Base-by-base conservation (phyloP, 352 stramenopile genomes). In the Pythium folliculosum region DNA sequence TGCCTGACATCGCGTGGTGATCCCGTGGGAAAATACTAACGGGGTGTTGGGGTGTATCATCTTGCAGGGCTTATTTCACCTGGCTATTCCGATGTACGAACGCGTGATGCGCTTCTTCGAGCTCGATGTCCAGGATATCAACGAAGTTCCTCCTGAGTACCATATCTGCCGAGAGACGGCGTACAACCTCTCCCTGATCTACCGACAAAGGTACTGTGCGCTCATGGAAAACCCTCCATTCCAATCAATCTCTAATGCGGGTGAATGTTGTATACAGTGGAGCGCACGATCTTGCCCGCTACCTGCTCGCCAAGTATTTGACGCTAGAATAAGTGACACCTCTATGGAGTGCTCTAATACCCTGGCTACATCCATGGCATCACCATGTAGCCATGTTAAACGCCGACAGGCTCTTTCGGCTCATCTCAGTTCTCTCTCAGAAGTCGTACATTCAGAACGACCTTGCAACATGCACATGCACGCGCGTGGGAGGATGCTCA, bases 131-230 rank as follows among this genome's bases (percentile, higher is more conserved):
- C 67, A 77, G 23, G 71, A 86, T 21, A 53, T 77, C 9, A 72
- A 65, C 3, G 70, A 89, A 10, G 72, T 92, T 21, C 81, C 83
- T 1, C 60, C 65, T 2, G 81, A 93, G 69, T 94, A 92, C 53
- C 73, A 84, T 50, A 75, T 96, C 16, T 94, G 81, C 58, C 78
- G 83, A 22, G 88, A 96, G 69, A 92, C 88, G 9, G 88, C 88
- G n/a, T 94, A 94, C 73, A 96, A 96, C 47, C 72, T 96, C 40
- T 92, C 86, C 17, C 77, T 96, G 30, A 94, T 96, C 37, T 96
- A 96, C 73, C 89, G 90, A 51, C 82, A 96, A 66, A 95, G 87
- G 87, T 95, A 40, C 35, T 44, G 14, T 49, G 27, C 6, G 21
- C 23, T 35, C 60, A 32, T 32, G 27, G 27, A 32, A n/a, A 22